These are phyloP conservation scores for Elongisporangium anandrum DNA, from an alignment of 352 stramenopile species.

Conservation along the genomic window DNA sequence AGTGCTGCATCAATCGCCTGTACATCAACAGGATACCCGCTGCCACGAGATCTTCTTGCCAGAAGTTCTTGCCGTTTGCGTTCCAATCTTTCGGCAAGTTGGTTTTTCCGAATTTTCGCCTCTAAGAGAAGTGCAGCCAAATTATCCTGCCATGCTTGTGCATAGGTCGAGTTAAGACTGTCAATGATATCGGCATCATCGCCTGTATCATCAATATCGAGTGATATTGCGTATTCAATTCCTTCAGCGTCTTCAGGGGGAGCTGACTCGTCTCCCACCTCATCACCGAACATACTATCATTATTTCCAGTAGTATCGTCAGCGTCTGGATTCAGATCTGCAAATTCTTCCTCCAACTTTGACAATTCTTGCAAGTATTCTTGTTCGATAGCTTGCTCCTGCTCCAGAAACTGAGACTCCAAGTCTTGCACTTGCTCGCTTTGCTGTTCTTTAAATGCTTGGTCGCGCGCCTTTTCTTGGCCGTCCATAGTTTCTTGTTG, in stretches of 20 bases:
- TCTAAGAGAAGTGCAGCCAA: conserved; percentile 18
- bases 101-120: conserved; percentile 23
- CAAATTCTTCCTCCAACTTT: conserved; percentile 49
- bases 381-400: conserved; percentile 45
- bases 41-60: not conserved
- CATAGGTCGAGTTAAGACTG: conserved; percentile 27
- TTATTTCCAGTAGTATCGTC: conserved; percentile 15
- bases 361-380: conserved; percentile 50
- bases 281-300: conserved; percentile 8
- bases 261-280: conserved; percentile 6
- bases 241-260: not conserved
- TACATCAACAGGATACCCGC: not conserved
- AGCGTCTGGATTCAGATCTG: conserved; percentile 9
- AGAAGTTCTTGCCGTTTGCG: conserved; percentile 8
- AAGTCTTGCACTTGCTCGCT: conserved; percentile 24
- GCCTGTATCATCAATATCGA: conserved; percentile 1
- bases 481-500: conserved; percentile 18
- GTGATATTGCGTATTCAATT: not conserved
- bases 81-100: conserved; percentile 20
- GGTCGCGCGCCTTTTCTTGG: conserved; percentile 19
- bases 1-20: not conserved
- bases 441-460: conserved; percentile 17
- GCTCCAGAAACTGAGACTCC: conserved; percentile 35
- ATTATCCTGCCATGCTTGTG: conserved; percentile 23
- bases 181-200: conserved; percentile 31